Evolutionary conservation across 202 grass and related monocot genomes (phyloP).

Genomic region (Carex sylvatica): DNA sequence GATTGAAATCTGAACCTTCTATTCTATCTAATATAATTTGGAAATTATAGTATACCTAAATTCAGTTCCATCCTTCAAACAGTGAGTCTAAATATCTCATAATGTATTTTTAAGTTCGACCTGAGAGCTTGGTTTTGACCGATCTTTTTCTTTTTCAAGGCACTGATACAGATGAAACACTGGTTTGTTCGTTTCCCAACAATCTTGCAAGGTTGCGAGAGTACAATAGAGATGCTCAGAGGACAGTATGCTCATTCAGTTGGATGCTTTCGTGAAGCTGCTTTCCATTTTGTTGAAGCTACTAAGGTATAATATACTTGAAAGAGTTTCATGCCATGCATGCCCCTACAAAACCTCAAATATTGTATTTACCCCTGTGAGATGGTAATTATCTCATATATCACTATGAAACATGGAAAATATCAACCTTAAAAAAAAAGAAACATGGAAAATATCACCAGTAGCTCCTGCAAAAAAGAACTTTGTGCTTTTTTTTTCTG

Average conservation of each 20-base stretch:
- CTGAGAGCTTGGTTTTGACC: neutral
- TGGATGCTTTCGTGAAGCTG: constrained; percentile 89
- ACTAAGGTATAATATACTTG: constrained; percentile 42
- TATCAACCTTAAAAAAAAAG: neutral
- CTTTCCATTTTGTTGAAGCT: constrained; percentile 90
- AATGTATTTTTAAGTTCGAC: neutral
- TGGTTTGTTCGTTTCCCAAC: constrained; percentile 90
- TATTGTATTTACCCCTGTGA: neutral
- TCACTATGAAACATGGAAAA: neutral
- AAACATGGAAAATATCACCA: constrained; percentile 7
- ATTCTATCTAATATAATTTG: neutral
- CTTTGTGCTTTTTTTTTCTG: neutral
- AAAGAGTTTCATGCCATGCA: neutral
- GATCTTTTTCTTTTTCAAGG: constrained; percentile 42
- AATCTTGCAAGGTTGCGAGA: constrained; percentile 81
- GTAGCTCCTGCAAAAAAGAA: neutral
- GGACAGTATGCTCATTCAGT: constrained; percentile 99
- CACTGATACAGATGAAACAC: constrained; percentile 78
- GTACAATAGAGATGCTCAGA: constrained; percentile 83
- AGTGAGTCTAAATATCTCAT: neutral
- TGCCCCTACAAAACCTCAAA: neutral
- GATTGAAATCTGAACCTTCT: neutral
- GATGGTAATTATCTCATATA: neutral
- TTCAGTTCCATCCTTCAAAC: neutral
- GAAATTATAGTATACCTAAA: neutral